Base-by-base conservation (phyloP, 2,329 filamentous ascomycete species). In the Ascochyta clinopodiicola region DNA sequence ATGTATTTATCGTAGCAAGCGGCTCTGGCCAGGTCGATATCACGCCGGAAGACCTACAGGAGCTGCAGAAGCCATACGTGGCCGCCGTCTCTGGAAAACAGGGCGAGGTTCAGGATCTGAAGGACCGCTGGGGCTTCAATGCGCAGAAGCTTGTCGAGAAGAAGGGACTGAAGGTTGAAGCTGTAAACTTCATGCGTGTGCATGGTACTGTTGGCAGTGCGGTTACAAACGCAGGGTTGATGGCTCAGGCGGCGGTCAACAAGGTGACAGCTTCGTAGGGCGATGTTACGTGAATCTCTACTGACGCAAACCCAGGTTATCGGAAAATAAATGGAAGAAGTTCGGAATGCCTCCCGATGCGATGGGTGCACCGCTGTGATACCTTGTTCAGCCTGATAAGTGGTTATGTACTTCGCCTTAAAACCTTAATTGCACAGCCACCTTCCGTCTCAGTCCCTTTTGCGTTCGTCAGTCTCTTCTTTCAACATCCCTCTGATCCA, bases 121-220 rank as follows among this genome's bases (percentile, higher is more conserved):
- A 65, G 34, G 65, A 65, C n/a, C 51, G 65, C 0, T 66, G 65
- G 65, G 65, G 63, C 0, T 68, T 68, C 17, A 59, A 62, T 38
- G 59, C 57, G n/a, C 47, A 58, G 37, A 55, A 51, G 32, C 19
- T 68, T 60, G 69, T 57, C 31, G 60, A 56, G 36, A 56, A 49
- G 46, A 66, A 66, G 47, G 53, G 57, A 6, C 54, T 66, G 13
- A 55, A 61, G 57, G 43, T 63, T 0, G 48, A 61, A 56, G 61
- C 56, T 35, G 62, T 54, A 22, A 63, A 49, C 3, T 64, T 65
- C 2, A 64, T 66, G 60, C 49, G 49, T 40, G 60, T 66, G 6
- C 57, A 44, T 4, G 63, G 65, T 2, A 68, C 56, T 4, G 15
- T 64, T 39, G 56, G 56, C 29, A 67, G 62, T 44, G 54, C 56